These are phyloP conservation scores for Crithidia thermophila DNA, from an alignment of 208 protist genomes.

Conservation along the genomic window DNA sequence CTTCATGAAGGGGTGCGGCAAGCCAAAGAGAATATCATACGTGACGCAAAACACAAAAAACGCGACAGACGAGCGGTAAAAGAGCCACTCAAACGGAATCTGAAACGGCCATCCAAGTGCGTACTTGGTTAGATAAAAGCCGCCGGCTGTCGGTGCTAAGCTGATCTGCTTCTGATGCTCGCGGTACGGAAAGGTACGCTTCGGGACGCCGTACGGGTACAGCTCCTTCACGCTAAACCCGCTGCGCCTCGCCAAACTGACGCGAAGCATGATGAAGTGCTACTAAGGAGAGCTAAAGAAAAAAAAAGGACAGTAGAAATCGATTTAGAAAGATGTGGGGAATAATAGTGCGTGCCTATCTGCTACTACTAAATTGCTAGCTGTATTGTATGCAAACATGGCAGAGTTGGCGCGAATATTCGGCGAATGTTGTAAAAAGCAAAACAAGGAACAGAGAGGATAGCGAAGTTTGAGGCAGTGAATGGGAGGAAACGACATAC, in stretches of 20 bases:
- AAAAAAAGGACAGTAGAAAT: constrained; percentile 22
- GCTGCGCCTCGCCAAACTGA: constrained; percentile 49
- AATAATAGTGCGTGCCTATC: too few species aligned
- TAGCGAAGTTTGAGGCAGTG: too few species aligned
- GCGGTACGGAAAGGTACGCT: constrained; percentile 87
- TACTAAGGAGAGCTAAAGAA: constrained; percentile 13
- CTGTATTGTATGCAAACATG: too few species aligned
- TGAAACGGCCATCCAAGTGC: constrained; percentile 89
- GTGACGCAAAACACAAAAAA: constrained; percentile 67
- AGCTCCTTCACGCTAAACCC: constrained; percentile 80
- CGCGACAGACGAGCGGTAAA: constrained; percentile 77
- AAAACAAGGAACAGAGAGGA: too few species aligned
- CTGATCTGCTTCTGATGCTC: constrained; percentile 89
- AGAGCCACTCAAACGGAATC: constrained; percentile 91
- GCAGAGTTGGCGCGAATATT: too few species aligned
- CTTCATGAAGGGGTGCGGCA: constrained; percentile 87
- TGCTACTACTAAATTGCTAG: too few species aligned
- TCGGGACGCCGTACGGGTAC: constrained; percentile 87
- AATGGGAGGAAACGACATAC: too few species aligned
- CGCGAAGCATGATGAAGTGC: constrained; percentile 55
- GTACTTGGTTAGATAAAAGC: constrained; percentile 86
- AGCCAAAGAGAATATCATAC: constrained; percentile 86
- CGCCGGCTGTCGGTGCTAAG: constrained; percentile 78
- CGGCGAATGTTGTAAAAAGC: too few species aligned
- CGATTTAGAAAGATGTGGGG: constrained; percentile 3